phyloP scores from a whole-genome alignment of 208 protist species.

The Leishmania guyanensis region DNA sequence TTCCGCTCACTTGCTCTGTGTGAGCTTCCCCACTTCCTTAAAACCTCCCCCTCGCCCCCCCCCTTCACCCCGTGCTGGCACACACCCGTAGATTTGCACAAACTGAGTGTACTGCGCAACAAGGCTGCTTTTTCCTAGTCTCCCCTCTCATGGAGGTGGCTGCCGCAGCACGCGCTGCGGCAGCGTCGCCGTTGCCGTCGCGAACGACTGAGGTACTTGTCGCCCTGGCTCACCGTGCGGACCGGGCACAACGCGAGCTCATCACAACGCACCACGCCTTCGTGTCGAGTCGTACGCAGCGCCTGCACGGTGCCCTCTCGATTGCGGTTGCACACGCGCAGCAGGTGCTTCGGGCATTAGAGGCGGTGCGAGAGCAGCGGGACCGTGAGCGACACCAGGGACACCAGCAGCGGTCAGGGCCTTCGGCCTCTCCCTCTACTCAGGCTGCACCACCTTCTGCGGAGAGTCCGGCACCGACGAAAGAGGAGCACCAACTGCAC shows the following conservation, averaged over 20 bases:
- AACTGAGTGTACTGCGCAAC: neutral
- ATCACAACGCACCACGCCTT: conserved; percentile 36
- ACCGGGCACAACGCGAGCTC: conserved; percentile 26
- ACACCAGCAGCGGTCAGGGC: neutral
- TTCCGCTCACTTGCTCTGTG: neutral
- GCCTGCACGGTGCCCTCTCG: conserved; percentile 52
- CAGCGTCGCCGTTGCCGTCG: neutral
- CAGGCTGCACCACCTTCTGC: neutral
- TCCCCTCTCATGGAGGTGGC: neutral
- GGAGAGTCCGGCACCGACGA: conserved; percentile 2
- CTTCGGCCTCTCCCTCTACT: neutral
- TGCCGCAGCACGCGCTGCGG: neutral
- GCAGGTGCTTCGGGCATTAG: conserved; percentile 38
- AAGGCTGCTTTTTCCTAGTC: neutral
- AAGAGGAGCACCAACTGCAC: conserved; percentile 6
- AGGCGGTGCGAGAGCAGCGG: conserved; percentile 33
- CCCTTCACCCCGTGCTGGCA: neutral
- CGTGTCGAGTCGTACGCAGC: conserved; percentile 25
- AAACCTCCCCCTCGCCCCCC: neutral
- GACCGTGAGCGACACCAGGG: conserved; percentile 20
- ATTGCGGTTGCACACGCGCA: conserved; percentile 55
- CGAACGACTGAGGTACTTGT: conserved; percentile 6
- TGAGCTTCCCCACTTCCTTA: neutral
- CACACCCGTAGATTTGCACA: neutral
- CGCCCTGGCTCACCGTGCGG: conserved; percentile 14